Percentiles rank a stretch among this genome's conserved stretches.
phyloP scores from a whole-genome alignment of 176 grass and related monocot genomes.

The Elaeis guineensis region DNA sequence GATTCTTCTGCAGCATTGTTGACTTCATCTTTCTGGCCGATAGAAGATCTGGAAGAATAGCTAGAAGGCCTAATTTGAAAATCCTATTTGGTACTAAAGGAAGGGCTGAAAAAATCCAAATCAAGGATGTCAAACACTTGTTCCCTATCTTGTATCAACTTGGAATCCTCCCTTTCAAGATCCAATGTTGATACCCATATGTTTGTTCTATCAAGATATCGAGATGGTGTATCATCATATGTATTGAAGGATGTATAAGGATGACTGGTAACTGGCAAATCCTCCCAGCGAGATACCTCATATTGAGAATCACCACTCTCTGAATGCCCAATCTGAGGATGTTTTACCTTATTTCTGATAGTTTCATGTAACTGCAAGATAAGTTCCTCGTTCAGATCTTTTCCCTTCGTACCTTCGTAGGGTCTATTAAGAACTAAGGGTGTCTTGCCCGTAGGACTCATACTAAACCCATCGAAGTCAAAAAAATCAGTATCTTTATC shows the following conservation, averaged over 20 bases:
- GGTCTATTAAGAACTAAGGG: slow-evolving; percentile 1
- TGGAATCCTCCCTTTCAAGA: slow-evolving; percentile 33
- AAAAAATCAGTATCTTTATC: slow-evolving; percentile 2
- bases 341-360: slow-evolving; percentile 2
- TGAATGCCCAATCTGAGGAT: slow-evolving; percentile 1
- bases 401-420: background rate
- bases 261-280: slow-evolving; percentile 20
- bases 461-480: background rate
- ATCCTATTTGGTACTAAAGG: slow-evolving; percentile 27
- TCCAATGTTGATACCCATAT: slow-evolving; percentile 45
- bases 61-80: background rate
- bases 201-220: slow-evolving; percentile 36
- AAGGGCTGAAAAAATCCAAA: slow-evolving; percentile 34
- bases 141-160: slow-evolving; percentile 30
- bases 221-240: slow-evolving; percentile 16
- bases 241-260: slow-evolving; percentile 14
- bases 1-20: background rate
- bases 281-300: slow-evolving; percentile 13
- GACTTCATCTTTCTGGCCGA: background rate
- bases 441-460: slow-evolving; percentile 1
- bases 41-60: slow-evolving; percentile 3
- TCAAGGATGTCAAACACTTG: slow-evolving; percentile 17
- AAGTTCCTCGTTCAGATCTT: slow-evolving; percentile 13
- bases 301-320: slow-evolving; percentile 24
- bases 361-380: slow-evolving; percentile 1